phyloP scores from a whole-genome alignment of 768 basidiomycete genomes.

The Rhodocollybia butyracea region DNA sequence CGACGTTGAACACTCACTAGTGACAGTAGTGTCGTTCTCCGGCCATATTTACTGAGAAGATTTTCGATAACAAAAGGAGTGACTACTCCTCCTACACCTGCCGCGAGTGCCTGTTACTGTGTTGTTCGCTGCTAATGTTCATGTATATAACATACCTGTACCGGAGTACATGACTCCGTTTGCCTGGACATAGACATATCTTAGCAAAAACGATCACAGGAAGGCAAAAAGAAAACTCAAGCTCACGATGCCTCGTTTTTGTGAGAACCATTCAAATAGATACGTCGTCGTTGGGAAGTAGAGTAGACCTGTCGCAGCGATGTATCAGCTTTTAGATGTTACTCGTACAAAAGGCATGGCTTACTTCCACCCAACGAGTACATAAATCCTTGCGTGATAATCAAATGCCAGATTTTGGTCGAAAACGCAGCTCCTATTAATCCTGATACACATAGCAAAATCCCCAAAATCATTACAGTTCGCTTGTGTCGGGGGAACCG shows the following conservation, averaged over 20 bases:
- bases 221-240: not conserved
- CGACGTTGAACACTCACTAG: not conserved
- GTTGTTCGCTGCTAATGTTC: too few relatives aligned
- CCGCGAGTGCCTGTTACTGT: too few relatives aligned
- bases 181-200: conserved; percentile 6
- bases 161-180: conserved; percentile 11
- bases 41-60: conserved; percentile 6
- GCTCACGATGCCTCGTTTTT: conserved; percentile 7
- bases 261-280: conserved; percentile 11
- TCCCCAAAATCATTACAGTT: conserved; percentile 19
- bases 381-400: conserved; percentile 21
- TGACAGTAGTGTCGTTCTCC: conserved; percentile 6
- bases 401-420: conserved; percentile 14
- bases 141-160: conserved; percentile 4
- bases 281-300: conserved; percentile 10
- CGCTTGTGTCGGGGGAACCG: conserved; percentile 21
- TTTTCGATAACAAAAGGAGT: conserved; percentile 7
- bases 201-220: too few relatives aligned
- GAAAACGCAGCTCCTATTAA: conserved; percentile 24
- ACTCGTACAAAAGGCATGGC: conserved; percentile 1
- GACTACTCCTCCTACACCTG: conserved; percentile 2
- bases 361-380: conserved; percentile 23
- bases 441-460: conserved; percentile 19
- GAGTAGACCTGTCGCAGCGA: conserved; percentile 1
- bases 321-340: not conserved